Conservation (phyloP, 1,284 basidiomycete genomes). For the Apiotrichum mycotoxinovorans region DNA sequence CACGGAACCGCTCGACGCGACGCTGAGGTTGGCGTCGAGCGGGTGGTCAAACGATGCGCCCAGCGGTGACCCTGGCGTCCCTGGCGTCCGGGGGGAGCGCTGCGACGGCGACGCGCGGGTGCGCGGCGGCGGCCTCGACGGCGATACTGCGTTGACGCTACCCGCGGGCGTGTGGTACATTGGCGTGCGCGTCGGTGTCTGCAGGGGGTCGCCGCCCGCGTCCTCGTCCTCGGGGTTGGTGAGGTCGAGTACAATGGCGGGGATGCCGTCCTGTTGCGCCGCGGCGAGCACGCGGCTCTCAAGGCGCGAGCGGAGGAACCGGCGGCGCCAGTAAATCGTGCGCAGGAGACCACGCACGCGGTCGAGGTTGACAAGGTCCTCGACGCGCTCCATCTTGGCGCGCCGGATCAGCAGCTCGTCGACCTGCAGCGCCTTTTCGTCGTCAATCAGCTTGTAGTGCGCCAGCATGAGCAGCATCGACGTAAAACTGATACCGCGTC, state of each 20-base stretch:
- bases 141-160: background rate
- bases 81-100: background rate
- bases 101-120: background rate
- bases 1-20: background rate
- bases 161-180: background rate
- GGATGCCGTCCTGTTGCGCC: conserved; percentile 40
- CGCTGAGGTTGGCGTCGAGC: background rate
- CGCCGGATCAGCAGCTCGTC: conserved; percentile 74
- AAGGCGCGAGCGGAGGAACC: conserved; percentile 55
- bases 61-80: no score
- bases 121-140: background rate
- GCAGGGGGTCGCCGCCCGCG: conserved; percentile 19
- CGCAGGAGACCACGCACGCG: conserved; percentile 72
- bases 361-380: conserved; percentile 77
- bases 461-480: conserved; percentile 84
- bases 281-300: conserved; percentile 20
- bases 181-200: conserved; percentile 19
- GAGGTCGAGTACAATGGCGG: conserved; percentile 48
- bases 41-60: background rate
- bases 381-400: conserved; percentile 72
- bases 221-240: conserved; percentile 27
- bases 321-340: conserved; percentile 68
- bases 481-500: conserved; percentile 83
- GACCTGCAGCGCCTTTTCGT: conserved; percentile 75
- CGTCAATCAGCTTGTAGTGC: conserved; percentile 88